Base-by-base conservation (phyloP, 2,329 filamentous ascomycete species). In the Thelonectria olida region DNA sequence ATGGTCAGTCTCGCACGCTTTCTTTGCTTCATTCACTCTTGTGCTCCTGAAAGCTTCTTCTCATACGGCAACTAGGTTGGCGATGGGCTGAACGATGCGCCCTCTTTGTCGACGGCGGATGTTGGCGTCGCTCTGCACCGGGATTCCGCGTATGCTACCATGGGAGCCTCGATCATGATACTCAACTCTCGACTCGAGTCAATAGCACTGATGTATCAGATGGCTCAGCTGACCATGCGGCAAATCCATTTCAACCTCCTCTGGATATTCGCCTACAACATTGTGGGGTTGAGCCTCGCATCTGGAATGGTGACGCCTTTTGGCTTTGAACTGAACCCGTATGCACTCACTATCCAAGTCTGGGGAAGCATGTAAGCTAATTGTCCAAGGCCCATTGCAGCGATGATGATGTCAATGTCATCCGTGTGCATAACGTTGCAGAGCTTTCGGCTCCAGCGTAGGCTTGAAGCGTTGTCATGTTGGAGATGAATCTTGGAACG, bases 51-150 rank as follows among this genome's bases (percentile, higher is more conserved):
- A n/a, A n/a, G n/a, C n/a, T n/a, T n/a, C n/a, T n/a, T n/a, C n/a
- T n/a, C n/a, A n/a, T n/a, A n/a, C n/a, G n/a, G n/a, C n/a, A n/a
- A n/a, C n/a, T 5, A 60, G 57, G 27, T 60, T 15, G 51, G 57
- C 9, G 57, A 60, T 12, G 57, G 57, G 2, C 36, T 60, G 1
- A 60, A 60, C 13, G 57, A 60, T 17, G 51, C 51, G 22, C 57
- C 44, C 19, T 50, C 50, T 10, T n/a, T 60, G 17, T 48, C 45
- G 2, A 44, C 36, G 7, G 50, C 57, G 4, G 51, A 60, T 6
- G 44, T 60, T 3, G 57, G 57, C 20, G 54, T 60, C 5, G 51
- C 57, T 2, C 38, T 55, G 2, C 53, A 51, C n/a, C 25, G 48
- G 2, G 57, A 60, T 28, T 52, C 45, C 2, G 36, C 57, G 7